Percentiles rank a stretch among this genome's conserved stretches.
Evolutionary conservation across 1,284 basidiomycete genomes (phyloP).

Genomic region (Anthracocystis panici-leucophaei): DNA sequence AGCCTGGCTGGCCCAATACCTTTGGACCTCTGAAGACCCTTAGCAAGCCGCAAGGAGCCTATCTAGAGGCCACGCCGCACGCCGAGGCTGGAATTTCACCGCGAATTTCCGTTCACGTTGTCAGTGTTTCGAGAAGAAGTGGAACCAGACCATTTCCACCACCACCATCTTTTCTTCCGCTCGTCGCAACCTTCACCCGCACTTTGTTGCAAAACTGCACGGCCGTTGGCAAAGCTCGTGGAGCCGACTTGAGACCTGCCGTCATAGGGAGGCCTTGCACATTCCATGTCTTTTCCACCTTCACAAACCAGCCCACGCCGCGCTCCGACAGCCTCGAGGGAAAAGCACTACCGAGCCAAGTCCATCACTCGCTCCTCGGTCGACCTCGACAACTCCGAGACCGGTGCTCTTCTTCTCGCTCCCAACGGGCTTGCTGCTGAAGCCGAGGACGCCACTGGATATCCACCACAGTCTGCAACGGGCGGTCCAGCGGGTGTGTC

Average conservation of each 20-base stretch:
- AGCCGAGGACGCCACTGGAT: conserved; percentile 16
- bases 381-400: conserved; percentile 48
- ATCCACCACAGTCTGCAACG: conserved; percentile 27
- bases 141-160: not conserved
- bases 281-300: conserved; percentile 40
- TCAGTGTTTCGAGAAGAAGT: conserved; percentile 9
- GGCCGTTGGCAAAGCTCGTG: conserved; percentile 8
- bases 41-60: not conserved
- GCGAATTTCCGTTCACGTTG: conserved; percentile 1
- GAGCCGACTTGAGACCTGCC: conserved; percentile 16
- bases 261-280: conserved; percentile 5
- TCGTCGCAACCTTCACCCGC: not conserved
- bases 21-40: not conserved
- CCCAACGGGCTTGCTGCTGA: conserved; percentile 37
- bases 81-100: conserved; percentile 5
- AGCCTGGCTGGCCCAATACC: not conserved
- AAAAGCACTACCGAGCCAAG: conserved; percentile 46
- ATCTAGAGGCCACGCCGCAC: conserved; percentile 6
- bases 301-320: conserved; percentile 22
- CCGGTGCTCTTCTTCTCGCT: conserved; percentile 34
- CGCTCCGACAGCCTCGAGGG: conserved; percentile 26
- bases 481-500: conserved; percentile 14
- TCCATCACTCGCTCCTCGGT: conserved; percentile 40
- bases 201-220: conserved; percentile 8
- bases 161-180: not conserved